A percentile compares a stretch with the other conserved stretches of the same genome.
These are phyloP conservation scores for Alternaria sp. DNA, from an alignment of 2,329 filamentous ascomycete species.

Conservation along the genomic window DNA sequence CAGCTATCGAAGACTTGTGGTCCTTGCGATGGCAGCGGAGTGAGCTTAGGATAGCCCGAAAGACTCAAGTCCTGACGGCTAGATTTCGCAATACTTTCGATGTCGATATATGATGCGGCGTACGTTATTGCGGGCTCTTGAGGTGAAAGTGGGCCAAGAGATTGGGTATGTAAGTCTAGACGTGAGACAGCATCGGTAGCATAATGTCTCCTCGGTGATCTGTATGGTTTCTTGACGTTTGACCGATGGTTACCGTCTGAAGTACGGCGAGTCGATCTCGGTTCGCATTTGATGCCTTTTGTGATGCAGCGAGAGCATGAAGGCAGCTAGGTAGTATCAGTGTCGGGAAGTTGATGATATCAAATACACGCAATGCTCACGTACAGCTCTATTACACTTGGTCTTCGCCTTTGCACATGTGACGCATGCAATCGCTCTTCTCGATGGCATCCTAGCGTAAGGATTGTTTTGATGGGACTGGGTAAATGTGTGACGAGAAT, in stretches of 20 bases:
- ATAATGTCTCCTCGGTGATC: constrained; percentile 37
- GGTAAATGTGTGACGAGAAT: constrained; percentile 21
- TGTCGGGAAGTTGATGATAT: neutral
- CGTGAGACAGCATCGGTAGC: constrained; percentile 34
- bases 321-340: constrained; percentile 35
- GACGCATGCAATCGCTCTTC: constrained; percentile 51
- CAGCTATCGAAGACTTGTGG: constrained; percentile 37
- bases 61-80: constrained; percentile 35
- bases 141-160: constrained; percentile 35
- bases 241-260: constrained; percentile 46
- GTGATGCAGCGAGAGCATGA: constrained; percentile 49
- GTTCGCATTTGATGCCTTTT: constrained; percentile 49
- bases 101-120: constrained; percentile 42
- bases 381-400: constrained; percentile 50
- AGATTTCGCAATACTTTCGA: constrained; percentile 40
- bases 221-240: constrained; percentile 38
- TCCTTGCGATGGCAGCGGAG: constrained; percentile 38
- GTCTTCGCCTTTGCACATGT: constrained; percentile 53
- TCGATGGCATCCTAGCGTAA: constrained; percentile 44
- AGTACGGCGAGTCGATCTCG: constrained; percentile 50
- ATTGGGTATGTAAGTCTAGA: constrained; percentile 29
- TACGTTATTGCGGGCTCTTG: constrained; percentile 33
- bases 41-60: constrained; percentile 38
- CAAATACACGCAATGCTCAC: constrained; percentile 20
- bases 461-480: constrained; percentile 35